Evolutionary conservation across 441 rosid species (phyloP), one percentile per base, ranked within the genome.

Genomic region (Eutrema salsugineum): DNA sequence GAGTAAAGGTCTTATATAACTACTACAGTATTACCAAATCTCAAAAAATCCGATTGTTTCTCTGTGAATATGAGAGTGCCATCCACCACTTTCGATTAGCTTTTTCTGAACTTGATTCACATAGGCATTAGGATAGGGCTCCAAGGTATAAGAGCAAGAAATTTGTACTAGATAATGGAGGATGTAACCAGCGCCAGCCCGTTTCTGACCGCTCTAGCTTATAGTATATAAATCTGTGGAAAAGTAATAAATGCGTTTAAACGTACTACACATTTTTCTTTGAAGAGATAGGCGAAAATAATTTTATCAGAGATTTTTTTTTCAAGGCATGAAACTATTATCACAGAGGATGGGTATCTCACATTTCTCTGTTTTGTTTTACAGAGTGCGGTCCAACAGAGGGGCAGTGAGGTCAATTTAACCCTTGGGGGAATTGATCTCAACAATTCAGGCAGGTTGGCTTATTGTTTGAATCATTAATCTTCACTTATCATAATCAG

Each of bases 381-480:
- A 77, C 94, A 96, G 99, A 93, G 79, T 78, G 94, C 89, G 70
- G 66, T 80, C 72, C 83, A 88, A 71, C 97, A 86, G 83, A 93
- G 76, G 77, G 98, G 98, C 46, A 68, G 86, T 87, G 99, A 96
- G 86, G 93, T 88, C 60, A 93, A 96, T 84, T 84, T 91, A 81
- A 96, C 93, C 56, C 97, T 96, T 59, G 99, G 99, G 63, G 99
- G 99, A 72, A 93, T 96, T 84, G 98, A 96, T 82, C 98, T 96
- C 89, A 93, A 96, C 98, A 96, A 87, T 88, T 96, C 98, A 93
- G 99, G 99, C 97, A 96, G 99, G 99, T 96, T 83, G 87, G 99
- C 91, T 83, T 83, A 77, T 82, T 78, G 53, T 78, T 81, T 78
- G 77, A 71, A 44, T 67, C 71, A 55, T 59, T 62, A 24, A 36